These are phyloP conservation scores for Clarkia xantiana DNA, from an alignment of 345 rosid genomes.

Conservation along the genomic window DNA sequence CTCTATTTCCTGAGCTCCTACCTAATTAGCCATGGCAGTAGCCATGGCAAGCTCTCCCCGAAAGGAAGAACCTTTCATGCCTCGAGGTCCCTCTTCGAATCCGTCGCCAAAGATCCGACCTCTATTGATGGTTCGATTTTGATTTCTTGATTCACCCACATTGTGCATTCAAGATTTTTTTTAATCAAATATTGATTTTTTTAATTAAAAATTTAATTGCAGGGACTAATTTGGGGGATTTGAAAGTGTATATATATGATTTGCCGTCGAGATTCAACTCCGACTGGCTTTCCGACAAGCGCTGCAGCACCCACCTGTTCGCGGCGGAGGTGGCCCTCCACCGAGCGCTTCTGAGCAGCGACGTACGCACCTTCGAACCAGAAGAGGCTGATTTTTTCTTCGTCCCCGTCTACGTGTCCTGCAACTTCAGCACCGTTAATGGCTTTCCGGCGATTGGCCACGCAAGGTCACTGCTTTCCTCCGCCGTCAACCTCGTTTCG, in stretches of 20 bases:
- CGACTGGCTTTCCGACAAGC: conserved; percentile 66
- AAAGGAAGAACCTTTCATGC: conserved; percentile 27
- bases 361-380: conserved; percentile 56
- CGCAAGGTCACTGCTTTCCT: conserved; percentile 54
- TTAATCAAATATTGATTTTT: no score
- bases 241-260: conserved; percentile 69
- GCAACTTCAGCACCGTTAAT: conserved; percentile 76
- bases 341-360: conserved; percentile 40
- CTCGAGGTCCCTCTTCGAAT: conserved; percentile 55
- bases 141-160: background rate
- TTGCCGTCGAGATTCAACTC: conserved; percentile 62
- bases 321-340: conserved; percentile 95
- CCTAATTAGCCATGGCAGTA: conserved; percentile 35
- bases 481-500: conserved; percentile 53
- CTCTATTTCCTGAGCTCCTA: conserved; percentile 72
- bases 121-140: background rate
- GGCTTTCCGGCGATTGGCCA: conserved; percentile 94
- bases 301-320: conserved; percentile 76
- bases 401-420: conserved; percentile 87
- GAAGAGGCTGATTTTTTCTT: conserved; percentile 85
- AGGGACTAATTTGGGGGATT: conserved; percentile 38
- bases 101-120: background rate
- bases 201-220: background rate
- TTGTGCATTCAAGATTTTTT: no score
- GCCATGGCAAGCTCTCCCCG: conserved; percentile 20